Conservation (phyloP, 345 rosid species). For the Pugionium dolabratum region DNA sequence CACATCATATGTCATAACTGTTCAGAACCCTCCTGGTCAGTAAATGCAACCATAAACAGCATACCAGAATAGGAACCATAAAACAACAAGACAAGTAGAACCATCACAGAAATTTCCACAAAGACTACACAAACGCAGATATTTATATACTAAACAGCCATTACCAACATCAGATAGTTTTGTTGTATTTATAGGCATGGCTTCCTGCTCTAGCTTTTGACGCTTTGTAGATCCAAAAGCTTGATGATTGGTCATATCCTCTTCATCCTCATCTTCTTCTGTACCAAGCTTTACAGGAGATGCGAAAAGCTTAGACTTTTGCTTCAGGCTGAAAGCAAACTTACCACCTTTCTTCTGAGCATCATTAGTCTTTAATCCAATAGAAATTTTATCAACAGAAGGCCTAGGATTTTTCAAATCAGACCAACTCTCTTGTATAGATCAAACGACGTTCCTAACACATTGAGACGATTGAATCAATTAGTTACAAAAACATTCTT, state of each 20-base stretch:
- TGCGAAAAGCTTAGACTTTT: conserved; percentile 82
- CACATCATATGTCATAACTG: conserved; percentile 7
- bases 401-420: conserved; percentile 40
- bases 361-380: conserved; percentile 55
- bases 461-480: too few relatives aligned
- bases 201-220: conserved; percentile 61
- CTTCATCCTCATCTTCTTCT: conserved; percentile 87
- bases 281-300: conserved; percentile 80
- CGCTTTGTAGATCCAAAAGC: conserved; percentile 58
- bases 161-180: conserved; percentile 67
- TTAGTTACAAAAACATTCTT: too few relatives aligned
- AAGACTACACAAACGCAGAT: conserved; percentile 35
- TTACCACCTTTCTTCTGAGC: conserved; percentile 67
- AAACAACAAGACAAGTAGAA: conserved; percentile 21
- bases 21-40: conserved; percentile 2
- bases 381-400: conserved; percentile 43
- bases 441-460: too few relatives aligned
- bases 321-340: conserved; percentile 97
- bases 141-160: conserved; percentile 49
- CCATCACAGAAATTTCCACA: conserved; percentile 26
- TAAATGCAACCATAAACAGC: neutral
- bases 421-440: too few relatives aligned
- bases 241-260: conserved; percentile 46
- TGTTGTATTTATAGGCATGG: conserved; percentile 48
- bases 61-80: neutral